Evolutionary conservation across 129 eudicot species (phyloP).

Genomic region (Centaurea solstitialis): DNA sequence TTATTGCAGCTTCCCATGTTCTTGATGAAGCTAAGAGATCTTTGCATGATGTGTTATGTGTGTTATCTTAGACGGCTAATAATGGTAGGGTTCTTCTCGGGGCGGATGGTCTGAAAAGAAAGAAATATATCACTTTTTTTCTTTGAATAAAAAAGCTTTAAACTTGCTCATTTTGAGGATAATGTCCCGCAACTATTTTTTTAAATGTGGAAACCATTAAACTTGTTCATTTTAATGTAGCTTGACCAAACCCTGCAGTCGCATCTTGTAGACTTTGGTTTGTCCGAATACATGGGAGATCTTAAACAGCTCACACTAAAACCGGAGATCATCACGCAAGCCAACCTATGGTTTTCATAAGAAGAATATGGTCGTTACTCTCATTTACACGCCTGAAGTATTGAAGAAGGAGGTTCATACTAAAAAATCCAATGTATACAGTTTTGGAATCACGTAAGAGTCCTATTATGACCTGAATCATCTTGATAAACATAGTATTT

Average conservation of each 20-base stretch:
- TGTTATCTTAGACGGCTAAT: conserved; percentile 84
- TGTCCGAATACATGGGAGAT: conserved; percentile 84
- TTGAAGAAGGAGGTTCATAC: conserved; percentile 78
- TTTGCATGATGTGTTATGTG: conserved; percentile 93
- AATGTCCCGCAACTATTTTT: too few species aligned
- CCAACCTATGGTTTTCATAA: conserved; percentile 98
- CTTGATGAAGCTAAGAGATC: conserved; percentile 98
- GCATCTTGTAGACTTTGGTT: conserved; percentile 92
- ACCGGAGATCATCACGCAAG: conserved; percentile 93
- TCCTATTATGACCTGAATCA: neutral
- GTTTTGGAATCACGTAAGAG: conserved; percentile 94
- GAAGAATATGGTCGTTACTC: conserved; percentile 96
- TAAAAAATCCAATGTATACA: conserved; percentile 89
- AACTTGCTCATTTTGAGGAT: too few species aligned
- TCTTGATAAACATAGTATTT: neutral
- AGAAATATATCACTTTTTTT: too few species aligned
- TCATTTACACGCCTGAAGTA: conserved; percentile 95
- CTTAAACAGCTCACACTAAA: too few species aligned
- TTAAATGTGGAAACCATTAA: too few species aligned
- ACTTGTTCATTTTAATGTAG: conserved; percentile 57
- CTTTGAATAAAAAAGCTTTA: too few species aligned
- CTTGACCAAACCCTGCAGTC: conserved; percentile 64
- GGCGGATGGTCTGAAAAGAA: too few species aligned
- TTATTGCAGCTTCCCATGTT: conserved; percentile 41
- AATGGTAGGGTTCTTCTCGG: conserved; percentile 99